Percentiles rank a stretch among this genome's conserved stretches.
Conservation (phyloP, 2,329 filamentous ascomycete genomes). For the Epichloe hybrida region DNA sequence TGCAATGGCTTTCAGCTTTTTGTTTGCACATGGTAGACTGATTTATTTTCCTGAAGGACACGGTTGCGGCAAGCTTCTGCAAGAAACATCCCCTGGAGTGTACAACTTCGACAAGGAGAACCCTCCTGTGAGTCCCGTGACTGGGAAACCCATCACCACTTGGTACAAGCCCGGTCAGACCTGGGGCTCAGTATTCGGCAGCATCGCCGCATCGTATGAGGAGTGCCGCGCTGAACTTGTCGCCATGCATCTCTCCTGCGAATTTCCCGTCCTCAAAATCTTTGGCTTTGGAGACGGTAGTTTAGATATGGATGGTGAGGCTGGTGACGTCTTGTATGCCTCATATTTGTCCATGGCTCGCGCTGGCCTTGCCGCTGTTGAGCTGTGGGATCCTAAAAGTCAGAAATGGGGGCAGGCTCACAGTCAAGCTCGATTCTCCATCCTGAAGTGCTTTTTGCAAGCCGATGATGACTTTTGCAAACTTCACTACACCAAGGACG, state of each 20-base stretch:
- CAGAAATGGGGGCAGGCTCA: conserved; percentile 89
- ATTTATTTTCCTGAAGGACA: conserved; percentile 40
- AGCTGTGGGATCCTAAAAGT: conserved; percentile 88
- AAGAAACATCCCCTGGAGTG: conserved; percentile 68
- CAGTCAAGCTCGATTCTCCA: conserved; percentile 83
- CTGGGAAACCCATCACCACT: conserved; percentile 57
- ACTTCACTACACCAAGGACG: conserved; percentile 58
- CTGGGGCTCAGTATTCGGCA: conserved; percentile 85
- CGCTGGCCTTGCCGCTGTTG: conserved; percentile 75
- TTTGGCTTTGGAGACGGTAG: conserved; percentile 80
- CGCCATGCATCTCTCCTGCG: conserved; percentile 80
- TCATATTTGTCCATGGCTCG: conserved; percentile 90
- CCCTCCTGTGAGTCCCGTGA: conserved; percentile 70
- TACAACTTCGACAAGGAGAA: conserved; percentile 83
- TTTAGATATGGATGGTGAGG: conserved; percentile 57
- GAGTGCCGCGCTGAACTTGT: conserved; percentile 92
- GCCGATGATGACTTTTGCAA: conserved; percentile 81
- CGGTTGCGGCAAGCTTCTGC: conserved; percentile 84
- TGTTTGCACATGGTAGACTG: conserved; percentile 4
- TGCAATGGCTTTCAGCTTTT: neutral
- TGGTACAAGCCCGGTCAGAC: conserved; percentile 96
- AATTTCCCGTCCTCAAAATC: conserved; percentile 77
- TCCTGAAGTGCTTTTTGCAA: conserved; percentile 71
- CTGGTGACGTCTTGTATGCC: conserved; percentile 76
- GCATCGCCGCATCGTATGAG: conserved; percentile 78